Base-by-base conservation (phyloP, 768 basidiomycete species). In the Psilocybe subaeruginosa region DNA sequence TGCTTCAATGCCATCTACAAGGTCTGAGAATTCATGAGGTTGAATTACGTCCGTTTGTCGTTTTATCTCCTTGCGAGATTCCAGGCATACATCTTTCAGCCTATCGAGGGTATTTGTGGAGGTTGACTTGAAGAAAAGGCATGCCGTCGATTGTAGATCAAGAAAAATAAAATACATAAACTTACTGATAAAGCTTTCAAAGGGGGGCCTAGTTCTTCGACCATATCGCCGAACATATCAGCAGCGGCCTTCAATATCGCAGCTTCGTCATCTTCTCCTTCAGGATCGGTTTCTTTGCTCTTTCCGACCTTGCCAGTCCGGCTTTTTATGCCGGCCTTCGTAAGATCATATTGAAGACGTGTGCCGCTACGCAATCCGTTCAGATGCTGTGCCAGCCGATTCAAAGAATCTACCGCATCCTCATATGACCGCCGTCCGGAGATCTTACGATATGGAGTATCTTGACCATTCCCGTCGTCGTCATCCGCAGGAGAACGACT, bases 351-450 rank as follows among this genome's bases (percentile, higher is more conserved):
- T 70, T 98, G 95, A 37, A 99, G 73, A 35, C 85, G 82, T 6
- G 90, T 93, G 1, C 95, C 92, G 59, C 91, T 88, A 50, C 97
- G 77, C 60, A 99, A 77, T 27, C 97, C 95, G 58, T 90, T 95
- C 41, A 99, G 75, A 76, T 99, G 96, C 70, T 99, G 97, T 0
- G 93, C 97, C 4, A 99, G 84, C 16, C 95, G 80, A 61, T 92
- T 96, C 67, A 99, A 79, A 67, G 89, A 90, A 61, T 88, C 88
- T 9, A 98, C 90, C 0, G 92, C 91, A 63, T 95, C 93, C 64
- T 92, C 91, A 60, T 96, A 97, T 0, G 91, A 88, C 56, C 79
- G 78, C 53, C 85, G 76, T 46, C 69, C 77, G 46, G 73, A 76
- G 47, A 69, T 70, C 31, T 56, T 62, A 8, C 62, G 64, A 39